phyloP scores from a whole-genome alignment of 345 rosid genomes.

The Aethionema arabicum region DNA sequence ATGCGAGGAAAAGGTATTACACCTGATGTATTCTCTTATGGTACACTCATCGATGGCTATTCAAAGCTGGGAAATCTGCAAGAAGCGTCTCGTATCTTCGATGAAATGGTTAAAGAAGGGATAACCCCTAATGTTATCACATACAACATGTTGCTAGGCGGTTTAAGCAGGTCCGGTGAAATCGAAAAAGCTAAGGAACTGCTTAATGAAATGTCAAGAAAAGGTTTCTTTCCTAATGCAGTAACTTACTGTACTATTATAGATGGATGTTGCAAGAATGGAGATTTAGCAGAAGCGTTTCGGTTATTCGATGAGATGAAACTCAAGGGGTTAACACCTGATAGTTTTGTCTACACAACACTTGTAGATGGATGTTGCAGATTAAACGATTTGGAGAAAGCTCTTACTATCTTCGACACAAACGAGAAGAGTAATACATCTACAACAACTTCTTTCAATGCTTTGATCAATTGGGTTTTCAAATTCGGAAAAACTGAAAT shows the following conservation, averaged over 20 bases:
- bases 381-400: slow-evolving; percentile 57
- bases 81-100: slow-evolving; percentile 48
- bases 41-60: slow-evolving; percentile 63
- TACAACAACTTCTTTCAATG: slow-evolving; percentile 52
- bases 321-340: slow-evolving; percentile 54
- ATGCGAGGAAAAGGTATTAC: slow-evolving; percentile 51
- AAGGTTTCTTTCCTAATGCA: slow-evolving; percentile 47
- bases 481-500: slow-evolving; percentile 46
- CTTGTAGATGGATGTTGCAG: slow-evolving; percentile 70
- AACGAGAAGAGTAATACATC: slow-evolving; percentile 52
- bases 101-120: slow-evolving; percentile 55
- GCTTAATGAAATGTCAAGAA: slow-evolving; percentile 58
- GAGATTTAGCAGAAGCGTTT: slow-evolving; percentile 60
- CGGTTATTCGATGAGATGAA: slow-evolving; percentile 60
- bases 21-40: slow-evolving; percentile 65
- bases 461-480: slow-evolving; percentile 61
- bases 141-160: slow-evolving; percentile 61
- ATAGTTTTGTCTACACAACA: slow-evolving; percentile 58
- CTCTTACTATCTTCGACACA: slow-evolving; percentile 49
- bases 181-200: slow-evolving; percentile 54
- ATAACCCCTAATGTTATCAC: slow-evolving; percentile 58
- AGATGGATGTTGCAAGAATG: slow-evolving; percentile 71
- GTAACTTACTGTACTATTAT: slow-evolving; percentile 70
- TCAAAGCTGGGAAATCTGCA: slow-evolving; percentile 51
- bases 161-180: slow-evolving; percentile 60